Percentiles rank a stretch among this genome's conserved stretches.
Evolutionary conservation across 2,329 filamentous ascomycete genomes (phyloP).

Genomic region (Neonectria magnoliae): DNA sequence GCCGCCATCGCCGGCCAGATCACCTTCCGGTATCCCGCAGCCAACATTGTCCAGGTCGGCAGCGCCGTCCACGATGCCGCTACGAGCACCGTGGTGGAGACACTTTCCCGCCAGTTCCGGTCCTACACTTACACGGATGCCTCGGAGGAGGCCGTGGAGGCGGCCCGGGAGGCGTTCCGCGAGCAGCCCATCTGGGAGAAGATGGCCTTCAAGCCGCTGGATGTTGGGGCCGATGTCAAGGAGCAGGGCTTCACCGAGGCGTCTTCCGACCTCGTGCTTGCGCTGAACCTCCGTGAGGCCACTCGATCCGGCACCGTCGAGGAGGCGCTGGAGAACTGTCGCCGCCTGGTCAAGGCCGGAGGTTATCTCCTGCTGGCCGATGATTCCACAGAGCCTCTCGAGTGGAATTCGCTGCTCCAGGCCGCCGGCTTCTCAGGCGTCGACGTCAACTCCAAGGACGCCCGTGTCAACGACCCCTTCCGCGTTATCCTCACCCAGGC

Average conservation of each 20-base stretch:
- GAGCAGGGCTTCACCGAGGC: background rate
- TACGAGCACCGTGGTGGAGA: background rate
- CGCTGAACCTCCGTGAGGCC: background rate
- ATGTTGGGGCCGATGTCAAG: background rate
- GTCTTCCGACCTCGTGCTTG: background rate
- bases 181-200: background rate
- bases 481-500: background rate
- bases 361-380: background rate
- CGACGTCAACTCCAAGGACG: background rate
- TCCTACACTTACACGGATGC: constrained; percentile 1
- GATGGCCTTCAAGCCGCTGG: background rate
- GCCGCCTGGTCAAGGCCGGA: background rate
- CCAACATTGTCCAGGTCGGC: background rate
- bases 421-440: background rate
- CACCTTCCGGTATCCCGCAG: background rate
- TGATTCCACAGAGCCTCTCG: background rate
- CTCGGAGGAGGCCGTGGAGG: background rate
- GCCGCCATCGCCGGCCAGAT: background rate
- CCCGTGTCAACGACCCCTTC: background rate
- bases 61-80: background rate
- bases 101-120: background rate
- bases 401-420: background rate
- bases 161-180: background rate
- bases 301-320: background rate
- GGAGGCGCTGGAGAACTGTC: background rate